Conservation (phyloP, 345 rosid species). For the Kandelia obovata region DNA sequence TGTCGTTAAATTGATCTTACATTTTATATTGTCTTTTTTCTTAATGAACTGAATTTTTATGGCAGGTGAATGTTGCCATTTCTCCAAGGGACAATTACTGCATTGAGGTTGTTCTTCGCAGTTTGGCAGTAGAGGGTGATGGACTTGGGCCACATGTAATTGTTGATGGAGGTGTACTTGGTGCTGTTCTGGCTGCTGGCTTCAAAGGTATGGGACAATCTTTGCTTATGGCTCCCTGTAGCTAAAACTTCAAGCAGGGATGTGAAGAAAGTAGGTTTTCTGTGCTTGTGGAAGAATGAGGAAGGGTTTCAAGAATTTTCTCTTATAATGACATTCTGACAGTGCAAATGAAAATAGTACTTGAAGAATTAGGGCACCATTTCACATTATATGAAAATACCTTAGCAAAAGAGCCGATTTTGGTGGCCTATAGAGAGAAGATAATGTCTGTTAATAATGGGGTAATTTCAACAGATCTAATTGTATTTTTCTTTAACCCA, state of each 20-base stretch:
- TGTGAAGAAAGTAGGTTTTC: too few relatives aligned
- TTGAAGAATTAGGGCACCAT: too few relatives aligned
- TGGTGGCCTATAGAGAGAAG: neutral
- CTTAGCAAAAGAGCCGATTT: too few relatives aligned
- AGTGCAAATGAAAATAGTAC: too few relatives aligned
- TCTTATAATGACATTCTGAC: too few relatives aligned
- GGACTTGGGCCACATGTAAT: slow-evolving; percentile 63
- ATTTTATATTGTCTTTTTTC: slow-evolving; percentile 5
- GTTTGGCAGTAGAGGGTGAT: slow-evolving; percentile 87
- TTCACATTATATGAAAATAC: too few relatives aligned
- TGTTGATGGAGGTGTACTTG: slow-evolving; percentile 79
- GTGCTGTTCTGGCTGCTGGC: slow-evolving; percentile 81
- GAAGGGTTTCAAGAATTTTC: too few relatives aligned
- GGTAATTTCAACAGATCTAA: neutral
- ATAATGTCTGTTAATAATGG: neutral
- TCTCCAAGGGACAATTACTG: slow-evolving; percentile 72
- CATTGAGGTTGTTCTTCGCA: slow-evolving; percentile 80
- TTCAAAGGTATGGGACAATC: slow-evolving; percentile 63
- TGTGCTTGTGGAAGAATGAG: too few relatives aligned
- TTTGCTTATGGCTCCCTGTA: neutral
- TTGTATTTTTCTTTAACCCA: slow-evolving; percentile 1
- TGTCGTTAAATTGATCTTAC: neutral
- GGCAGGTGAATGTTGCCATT: slow-evolving; percentile 74
- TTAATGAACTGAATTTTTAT: slow-evolving; percentile 14
- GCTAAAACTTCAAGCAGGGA: too few relatives aligned